Percentiles rank a stretch among this genome's conserved stretches.
Conservation (phyloP, 2,329 filamentous ascomycete species). For the Tolypocladium cylindrosporum region DNA sequence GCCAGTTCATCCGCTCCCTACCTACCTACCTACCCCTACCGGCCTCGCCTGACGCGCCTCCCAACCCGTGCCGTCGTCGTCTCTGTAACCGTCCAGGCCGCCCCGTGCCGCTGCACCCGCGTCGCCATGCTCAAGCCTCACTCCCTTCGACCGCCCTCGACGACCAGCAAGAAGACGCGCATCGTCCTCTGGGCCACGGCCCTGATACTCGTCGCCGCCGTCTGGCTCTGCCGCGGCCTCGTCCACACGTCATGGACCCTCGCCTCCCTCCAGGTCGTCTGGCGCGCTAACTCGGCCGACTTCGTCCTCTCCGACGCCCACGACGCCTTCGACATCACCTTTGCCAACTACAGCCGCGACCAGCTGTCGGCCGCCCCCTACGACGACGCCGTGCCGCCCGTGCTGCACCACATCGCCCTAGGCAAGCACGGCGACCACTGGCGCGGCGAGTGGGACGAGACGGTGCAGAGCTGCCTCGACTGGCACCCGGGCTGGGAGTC, state of each 20-base stretch:
- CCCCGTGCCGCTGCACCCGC: not conserved
- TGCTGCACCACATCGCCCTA: constrained; percentile 24
- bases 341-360: constrained; percentile 18
- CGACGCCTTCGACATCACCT: constrained; percentile 20
- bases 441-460: constrained; percentile 15
- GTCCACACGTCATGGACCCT: constrained; percentile 17
- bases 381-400: constrained; percentile 20
- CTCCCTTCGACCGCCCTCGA: not conserved
- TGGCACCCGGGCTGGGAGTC: constrained; percentile 22
- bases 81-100: not conserved
- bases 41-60: not conserved
- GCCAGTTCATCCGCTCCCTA: not conserved
- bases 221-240: constrained; percentile 5
- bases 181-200: constrained; percentile 1
- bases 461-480: constrained; percentile 21
- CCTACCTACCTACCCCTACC: not conserved
- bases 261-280: constrained; percentile 13
- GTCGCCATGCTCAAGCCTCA: constrained; percentile 1
- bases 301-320: constrained; percentile 16
- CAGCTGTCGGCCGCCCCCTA: constrained; percentile 17
- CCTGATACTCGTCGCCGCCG: constrained; percentile 1
- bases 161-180: not conserved
- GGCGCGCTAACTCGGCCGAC: constrained; percentile 9
- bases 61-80: not conserved
- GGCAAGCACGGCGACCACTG: constrained; percentile 11